phyloP scores from a whole-genome alignment of 1,284 basidiomycete genomes.

The Thelephora terrestris region DNA sequence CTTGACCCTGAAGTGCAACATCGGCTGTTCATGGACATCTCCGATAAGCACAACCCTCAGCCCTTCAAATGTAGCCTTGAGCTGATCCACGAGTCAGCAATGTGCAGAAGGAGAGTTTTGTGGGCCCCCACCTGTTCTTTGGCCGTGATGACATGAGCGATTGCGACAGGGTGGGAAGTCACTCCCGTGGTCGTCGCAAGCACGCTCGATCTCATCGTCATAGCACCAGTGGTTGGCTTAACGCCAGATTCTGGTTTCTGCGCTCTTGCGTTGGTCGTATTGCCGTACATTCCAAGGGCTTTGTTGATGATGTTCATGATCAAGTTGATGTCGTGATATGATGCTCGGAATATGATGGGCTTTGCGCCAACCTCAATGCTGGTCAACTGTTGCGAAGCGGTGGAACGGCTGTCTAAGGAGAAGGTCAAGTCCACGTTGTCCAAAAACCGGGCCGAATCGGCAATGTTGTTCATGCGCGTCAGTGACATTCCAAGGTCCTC shows the following conservation, averaged over 20 bases:
- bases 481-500: conserved; percentile 91
- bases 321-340: conserved; percentile 86
- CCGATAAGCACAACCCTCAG: conserved; percentile 93
- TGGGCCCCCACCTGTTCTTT: conserved; percentile 59
- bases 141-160: conserved; percentile 58
- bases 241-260: not conserved
- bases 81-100: conserved; percentile 28
- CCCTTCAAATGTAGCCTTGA: conserved; percentile 80
- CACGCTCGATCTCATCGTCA: conserved; percentile 9
- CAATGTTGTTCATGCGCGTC: conserved; percentile 75
- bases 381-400: conserved; percentile 66
- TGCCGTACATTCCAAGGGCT: conserved; percentile 61
- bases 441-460: conserved; percentile 85
- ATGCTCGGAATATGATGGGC: conserved; percentile 86
- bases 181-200: conserved; percentile 27
- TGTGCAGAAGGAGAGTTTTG: not conserved
- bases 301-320: conserved; percentile 87
- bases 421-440: conserved; percentile 90
- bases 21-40: conserved; percentile 90
- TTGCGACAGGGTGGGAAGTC: conserved; percentile 38
- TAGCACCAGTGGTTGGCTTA: not conserved
- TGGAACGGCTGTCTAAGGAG: conserved; percentile 77
- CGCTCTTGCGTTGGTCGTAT: conserved; percentile 10
- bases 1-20: conserved; percentile 83
- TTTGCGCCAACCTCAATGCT: conserved; percentile 79